Evolutionary conservation across 768 basidiomycete species (phyloP).

Genomic region (Trametes punicea): DNA sequence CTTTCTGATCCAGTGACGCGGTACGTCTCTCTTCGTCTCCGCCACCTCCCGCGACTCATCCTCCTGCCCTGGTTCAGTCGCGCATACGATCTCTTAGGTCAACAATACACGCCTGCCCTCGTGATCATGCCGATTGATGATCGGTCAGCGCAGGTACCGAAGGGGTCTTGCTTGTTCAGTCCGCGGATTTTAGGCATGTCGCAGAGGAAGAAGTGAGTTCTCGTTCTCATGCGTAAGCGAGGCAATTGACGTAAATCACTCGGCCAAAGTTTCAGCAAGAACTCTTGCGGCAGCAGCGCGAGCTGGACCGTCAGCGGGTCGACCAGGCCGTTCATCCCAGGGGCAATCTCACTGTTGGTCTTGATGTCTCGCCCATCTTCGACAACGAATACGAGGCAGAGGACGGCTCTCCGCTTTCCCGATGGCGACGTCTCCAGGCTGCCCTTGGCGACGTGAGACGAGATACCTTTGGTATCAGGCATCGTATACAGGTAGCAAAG

Average conservation of each 20-base stretch:
- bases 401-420: constrained; percentile 24
- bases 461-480: constrained; percentile 36
- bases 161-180: constrained; percentile 19
- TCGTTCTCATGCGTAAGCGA: neutral
- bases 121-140: neutral
- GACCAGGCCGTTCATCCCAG: constrained; percentile 42
- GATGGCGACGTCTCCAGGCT: constrained; percentile 8
- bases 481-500: constrained; percentile 42
- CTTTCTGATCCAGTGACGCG: constrained; percentile 70
- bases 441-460: constrained; percentile 14
- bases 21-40: constrained; percentile 36
- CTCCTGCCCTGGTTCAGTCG: constrained; percentile 41
- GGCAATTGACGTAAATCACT: constrained; percentile 6
- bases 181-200: constrained; percentile 12
- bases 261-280: constrained; percentile 42
- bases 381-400: constrained; percentile 28
- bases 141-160: constrained; percentile 21
- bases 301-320: constrained; percentile 36
- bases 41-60: constrained; percentile 1
- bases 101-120: constrained; percentile 12
- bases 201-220: constrained; percentile 13
- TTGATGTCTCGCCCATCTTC: constrained; percentile 52
- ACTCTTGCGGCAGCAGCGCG: constrained; percentile 39
- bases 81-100: constrained; percentile 74
- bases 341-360: constrained; percentile 41